Percentiles rank a stretch among this genome's conserved stretches.
These are phyloP conservation scores for Buddleja alternifolia DNA, from an alignment of 257 asterid species.

Conservation along the genomic window DNA sequence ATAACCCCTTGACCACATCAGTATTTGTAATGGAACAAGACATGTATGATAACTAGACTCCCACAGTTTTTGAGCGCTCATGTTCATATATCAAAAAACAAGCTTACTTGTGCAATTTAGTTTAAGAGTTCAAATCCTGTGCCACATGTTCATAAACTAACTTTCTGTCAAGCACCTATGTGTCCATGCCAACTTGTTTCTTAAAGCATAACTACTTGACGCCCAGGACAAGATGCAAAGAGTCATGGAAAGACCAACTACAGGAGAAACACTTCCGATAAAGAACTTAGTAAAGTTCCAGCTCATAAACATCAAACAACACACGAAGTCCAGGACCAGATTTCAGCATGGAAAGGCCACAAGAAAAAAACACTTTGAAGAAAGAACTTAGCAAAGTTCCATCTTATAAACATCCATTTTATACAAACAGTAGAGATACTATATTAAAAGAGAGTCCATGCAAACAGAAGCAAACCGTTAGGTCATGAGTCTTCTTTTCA, in stretches of 20 bases:
- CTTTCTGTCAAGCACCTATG: too few species aligned
- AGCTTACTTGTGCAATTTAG: not conserved
- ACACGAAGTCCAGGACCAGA: too few species aligned
- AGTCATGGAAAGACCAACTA: too few species aligned
- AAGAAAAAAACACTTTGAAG: not conserved
- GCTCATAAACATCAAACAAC: too few species aligned
- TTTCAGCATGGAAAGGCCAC: too few species aligned
- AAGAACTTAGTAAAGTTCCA: too few species aligned
- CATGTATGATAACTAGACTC: not conserved
- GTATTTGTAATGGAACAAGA: not conserved
- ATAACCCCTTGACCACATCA: not conserved
- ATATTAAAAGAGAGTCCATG: conserved; percentile 24
- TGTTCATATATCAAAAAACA: not conserved
- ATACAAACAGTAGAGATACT: conserved; percentile 18
- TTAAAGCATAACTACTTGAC: too few species aligned
- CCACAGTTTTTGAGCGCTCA: not conserved
- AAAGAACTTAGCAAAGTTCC: not conserved
- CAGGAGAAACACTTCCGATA: too few species aligned
- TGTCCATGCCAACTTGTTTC: too few species aligned
- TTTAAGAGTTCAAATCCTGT: not conserved
- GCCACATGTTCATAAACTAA: too few species aligned
- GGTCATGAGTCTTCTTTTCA: conserved; percentile 69
- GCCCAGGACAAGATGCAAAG: too few species aligned
- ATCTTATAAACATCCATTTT: not conserved
- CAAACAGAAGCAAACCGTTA: conserved; percentile 49